Evolutionary conservation across 164 flowering plant species (phyloP), one percentile per base, ranked within the genome.

Genomic region (Annona squamosa): DNA sequence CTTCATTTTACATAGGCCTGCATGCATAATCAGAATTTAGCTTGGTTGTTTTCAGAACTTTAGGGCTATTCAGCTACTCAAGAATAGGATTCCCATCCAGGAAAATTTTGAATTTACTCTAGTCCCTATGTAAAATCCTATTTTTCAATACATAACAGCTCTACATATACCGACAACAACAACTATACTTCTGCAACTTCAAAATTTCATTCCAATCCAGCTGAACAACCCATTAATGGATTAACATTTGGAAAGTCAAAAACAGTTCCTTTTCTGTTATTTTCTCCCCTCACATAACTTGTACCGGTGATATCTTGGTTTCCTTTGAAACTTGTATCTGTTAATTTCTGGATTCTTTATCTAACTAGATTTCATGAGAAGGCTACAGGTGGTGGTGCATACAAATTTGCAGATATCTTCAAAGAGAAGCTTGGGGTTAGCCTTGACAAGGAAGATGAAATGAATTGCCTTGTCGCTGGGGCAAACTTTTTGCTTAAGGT

Each of bases 341-440:
- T 16, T 43, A 61, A 37, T 57, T 1, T 61, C 16, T 37, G 41
- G 65, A 46, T 44, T 61, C 43, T 19, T 46, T 45, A 45, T n/a
- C 67, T 42, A 43, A 16, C 62, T 71, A 42, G 10, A 7, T 6
- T 71, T 63, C 37, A 4, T 74, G 63, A 26, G 65, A 68, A 92
- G 95, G 95, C 91, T 63, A 90, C 92, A 52, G 93, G 95, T 78
- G 97, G 92, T 69, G 95, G 95, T 48, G 95, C 97, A 61, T 81
- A 82, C 81, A 89, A 86, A 70, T 88, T 83, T 78, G 85, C 90
- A 17, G 88, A 90, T 77, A 79, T 88, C 44, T 87, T 89, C 77
- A 86, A 83, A 74, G 97, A 90, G 79, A 85, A 82, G 77, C 90
- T 90, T 74, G 91, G 92, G 5, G 77, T 90, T 77, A 65, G 46